Evolutionary conservation across 164 flowering plant genomes (phyloP), one percentile per base, ranked within the genome.

Genomic region (Magnolia kwangsiensis): DNA sequence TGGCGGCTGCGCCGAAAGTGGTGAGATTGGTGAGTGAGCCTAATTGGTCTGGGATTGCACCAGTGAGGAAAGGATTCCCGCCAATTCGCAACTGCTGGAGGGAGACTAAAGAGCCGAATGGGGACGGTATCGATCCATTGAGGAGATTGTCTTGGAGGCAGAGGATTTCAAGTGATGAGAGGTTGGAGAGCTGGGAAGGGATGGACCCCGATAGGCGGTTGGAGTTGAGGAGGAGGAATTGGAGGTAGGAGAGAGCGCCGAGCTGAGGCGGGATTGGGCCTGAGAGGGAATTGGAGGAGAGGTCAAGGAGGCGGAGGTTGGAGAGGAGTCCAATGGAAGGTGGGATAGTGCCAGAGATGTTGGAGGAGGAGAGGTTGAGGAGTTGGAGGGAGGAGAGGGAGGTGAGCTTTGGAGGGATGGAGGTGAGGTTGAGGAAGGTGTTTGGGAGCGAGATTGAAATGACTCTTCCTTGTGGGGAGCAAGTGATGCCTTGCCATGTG

Each of bases 301-400:
- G 89, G 86, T 95, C 98, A 0, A 95, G 89, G 31, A 93, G 92
- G 23, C 84, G 86, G 23, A 95, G 93, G 13, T 83, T 80, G 11
- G 89, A 63, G 20, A 95, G 84, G 7, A 61, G 81, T 73, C 90
- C 96, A 29, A 92, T 82, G 0, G 93, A 87, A 7, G 92, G 86
- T 1, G 96, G 96, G 74, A 95, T 95, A 50, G 86, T 6, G 27
- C 99, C 99, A 1, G 99, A 93, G 67, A 95, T 75, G 70, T 95
- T 95, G 75, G 98, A 87, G 75, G 97, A 77, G 73, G 99, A 95
- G 81, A 95, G 98, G 63, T 95, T 95, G 78, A 95, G 92, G 64
- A 93, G 94, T 63, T 92, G 97, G 1, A 95, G 84, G 58, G 85
- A 90, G 4, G 99, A 84, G 63, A 95, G 94, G 16, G 98, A 88